Conservation (phyloP, 2,329 filamentous ascomycete species). For the Diaporthe vexans region DNA sequence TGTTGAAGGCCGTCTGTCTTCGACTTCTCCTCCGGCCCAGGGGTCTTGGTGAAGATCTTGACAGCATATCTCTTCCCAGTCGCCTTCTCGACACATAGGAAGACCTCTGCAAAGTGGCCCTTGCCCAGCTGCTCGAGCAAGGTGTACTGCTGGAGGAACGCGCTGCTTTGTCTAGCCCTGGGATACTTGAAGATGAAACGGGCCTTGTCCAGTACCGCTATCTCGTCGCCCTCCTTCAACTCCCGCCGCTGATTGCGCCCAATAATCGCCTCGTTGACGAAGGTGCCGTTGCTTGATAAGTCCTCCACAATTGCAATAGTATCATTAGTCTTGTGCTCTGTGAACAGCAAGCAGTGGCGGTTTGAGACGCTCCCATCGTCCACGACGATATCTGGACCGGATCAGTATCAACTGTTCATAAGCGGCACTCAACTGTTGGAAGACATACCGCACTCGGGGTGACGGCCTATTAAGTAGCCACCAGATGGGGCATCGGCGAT, state of each 20-base stretch:
- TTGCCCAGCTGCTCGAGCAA: slow-evolving; percentile 90
- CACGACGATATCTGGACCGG: slow-evolving; percentile 75
- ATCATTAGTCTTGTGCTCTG: slow-evolving; percentile 55
- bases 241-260: slow-evolving; percentile 93
- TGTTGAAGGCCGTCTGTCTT: slow-evolving; percentile 91
- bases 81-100: slow-evolving; percentile 88
- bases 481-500: slow-evolving; percentile 75
- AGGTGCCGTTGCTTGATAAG: slow-evolving; percentile 95
- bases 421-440: not conserved
- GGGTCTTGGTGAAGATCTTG: slow-evolving; percentile 92
- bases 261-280: slow-evolving; percentile 91
- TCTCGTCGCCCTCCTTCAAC: slow-evolving; percentile 90
- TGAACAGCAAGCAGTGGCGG: slow-evolving; percentile 72
- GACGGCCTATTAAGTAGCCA: slow-evolving; percentile 92
- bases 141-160: slow-evolving; percentile 88
- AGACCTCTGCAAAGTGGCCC: slow-evolving; percentile 95
- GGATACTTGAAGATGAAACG: slow-evolving; percentile 95
- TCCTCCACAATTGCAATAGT: slow-evolving; percentile 87
- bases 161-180: slow-evolving; percentile 77
- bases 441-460: slow-evolving; percentile 89
- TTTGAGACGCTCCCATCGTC: slow-evolving; percentile 89
- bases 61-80: slow-evolving; percentile 89
- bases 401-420: slow-evolving; percentile 36
- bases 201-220: slow-evolving; percentile 86
- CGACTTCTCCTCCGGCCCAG: slow-evolving; percentile 84